phyloP scores from a whole-genome alignment of 257 asterid species.

The Schizonepeta tenuifolia region DNA sequence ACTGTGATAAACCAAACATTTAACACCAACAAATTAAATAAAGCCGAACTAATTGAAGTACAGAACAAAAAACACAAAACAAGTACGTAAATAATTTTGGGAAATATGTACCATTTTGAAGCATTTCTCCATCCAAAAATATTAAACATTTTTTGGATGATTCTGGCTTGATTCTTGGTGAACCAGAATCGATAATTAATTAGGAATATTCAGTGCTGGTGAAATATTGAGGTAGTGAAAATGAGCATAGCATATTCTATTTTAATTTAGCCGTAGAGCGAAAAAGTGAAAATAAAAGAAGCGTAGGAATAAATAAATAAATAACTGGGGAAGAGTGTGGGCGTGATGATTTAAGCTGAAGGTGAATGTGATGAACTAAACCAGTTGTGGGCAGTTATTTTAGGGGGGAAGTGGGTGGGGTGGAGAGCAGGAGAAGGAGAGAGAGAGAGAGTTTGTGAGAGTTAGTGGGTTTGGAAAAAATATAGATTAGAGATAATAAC shows the following conservation, averaged over 20 bases:
- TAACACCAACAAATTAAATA: background rate
- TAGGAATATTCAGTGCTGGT: background rate
- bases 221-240: background rate
- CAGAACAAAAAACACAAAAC: background rate
- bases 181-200: too few species aligned
- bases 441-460: background rate
- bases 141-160: slow-evolving; percentile 45
- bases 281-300: background rate
- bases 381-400: slow-evolving; percentile 36
- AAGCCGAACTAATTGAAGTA: too few species aligned
- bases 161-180: background rate
- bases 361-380: background rate
- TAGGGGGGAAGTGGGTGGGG: slow-evolving; percentile 27
- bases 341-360: slow-evolving; percentile 29
- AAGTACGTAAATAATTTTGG: background rate
- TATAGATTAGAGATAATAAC: background rate
- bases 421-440: background rate
- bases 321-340: background rate
- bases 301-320: too few species aligned
- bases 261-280: background rate
- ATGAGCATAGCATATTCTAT: background rate
- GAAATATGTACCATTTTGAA: slow-evolving; percentile 61
- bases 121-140: slow-evolving; percentile 90
- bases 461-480: background rate
- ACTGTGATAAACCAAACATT: slow-evolving; percentile 36